These are phyloP conservation scores for Fusarium illudens DNA, from an alignment of 2,329 filamentous ascomycete genomes.

Conservation along the genomic window DNA sequence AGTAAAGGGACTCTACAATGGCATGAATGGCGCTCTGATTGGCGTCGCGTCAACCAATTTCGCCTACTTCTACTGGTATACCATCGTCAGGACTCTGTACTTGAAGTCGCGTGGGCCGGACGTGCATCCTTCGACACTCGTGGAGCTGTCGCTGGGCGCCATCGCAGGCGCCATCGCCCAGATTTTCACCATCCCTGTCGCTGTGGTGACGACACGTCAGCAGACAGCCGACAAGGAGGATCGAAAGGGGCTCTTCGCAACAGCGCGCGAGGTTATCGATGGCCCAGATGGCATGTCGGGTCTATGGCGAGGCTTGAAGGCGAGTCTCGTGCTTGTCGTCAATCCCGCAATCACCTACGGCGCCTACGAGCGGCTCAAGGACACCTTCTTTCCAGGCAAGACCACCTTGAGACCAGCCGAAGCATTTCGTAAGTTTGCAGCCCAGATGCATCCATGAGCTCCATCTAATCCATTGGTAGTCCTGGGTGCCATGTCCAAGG, in stretches of 20 bases:
- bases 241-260: constrained; percentile 85
- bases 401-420: constrained; percentile 80
- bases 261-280: constrained; percentile 86
- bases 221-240: constrained; percentile 89
- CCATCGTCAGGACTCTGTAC: constrained; percentile 84
- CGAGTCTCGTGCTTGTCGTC: constrained; percentile 91
- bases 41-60: constrained; percentile 98
- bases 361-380: constrained; percentile 89
- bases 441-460: background rate
- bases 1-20: constrained; percentile 82
- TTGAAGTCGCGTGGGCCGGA: constrained; percentile 63
- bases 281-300: constrained; percentile 90
- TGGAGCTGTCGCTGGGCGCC: constrained; percentile 86
- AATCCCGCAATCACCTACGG: constrained; percentile 99
- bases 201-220: constrained; percentile 94
- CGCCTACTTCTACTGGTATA: constrained; percentile 99
- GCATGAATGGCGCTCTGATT: constrained; percentile 84
- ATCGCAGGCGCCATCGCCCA: constrained; percentile 90
- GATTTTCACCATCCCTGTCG: constrained; percentile 94
- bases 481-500: constrained; percentile 91
- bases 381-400: constrained; percentile 79
- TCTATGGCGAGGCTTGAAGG: constrained; percentile 94
- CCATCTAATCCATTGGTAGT: constrained; percentile 60
- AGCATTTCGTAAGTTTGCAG: constrained; percentile 79
- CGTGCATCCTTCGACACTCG: constrained; percentile 74